Percentiles rank a stretch among this genome's conserved stretches.
These are phyloP conservation scores for Trichophyton mentagrophytes DNA, from an alignment of 2,329 filamentous ascomycete genomes.

Conservation along the genomic window DNA sequence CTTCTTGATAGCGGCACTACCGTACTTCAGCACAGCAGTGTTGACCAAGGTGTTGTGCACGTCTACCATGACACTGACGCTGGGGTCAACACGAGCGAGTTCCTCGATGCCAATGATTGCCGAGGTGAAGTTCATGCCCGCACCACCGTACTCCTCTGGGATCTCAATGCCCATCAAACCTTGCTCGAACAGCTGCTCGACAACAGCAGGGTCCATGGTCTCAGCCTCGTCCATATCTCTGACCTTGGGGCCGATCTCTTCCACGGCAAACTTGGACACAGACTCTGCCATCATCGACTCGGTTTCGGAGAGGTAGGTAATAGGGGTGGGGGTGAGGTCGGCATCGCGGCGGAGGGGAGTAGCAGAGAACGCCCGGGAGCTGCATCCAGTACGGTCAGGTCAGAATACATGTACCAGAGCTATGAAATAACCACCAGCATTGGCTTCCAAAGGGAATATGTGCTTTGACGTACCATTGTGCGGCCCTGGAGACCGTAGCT, in stretches of 20 bases:
- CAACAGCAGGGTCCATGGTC: slow-evolving; percentile 73
- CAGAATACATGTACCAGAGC: background rate
- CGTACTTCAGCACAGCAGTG: slow-evolving; percentile 80
- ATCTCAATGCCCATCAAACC: slow-evolving; percentile 97
- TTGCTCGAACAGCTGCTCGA: slow-evolving; percentile 93
- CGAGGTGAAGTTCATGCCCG: slow-evolving; percentile 96
- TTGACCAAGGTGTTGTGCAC: slow-evolving; percentile 98
- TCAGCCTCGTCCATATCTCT: slow-evolving; percentile 98
- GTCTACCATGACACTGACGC: slow-evolving; percentile 87
- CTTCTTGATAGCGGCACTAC: slow-evolving; percentile 61
- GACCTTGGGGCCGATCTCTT: slow-evolving; percentile 77
- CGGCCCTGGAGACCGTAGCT: slow-evolving; percentile 26
- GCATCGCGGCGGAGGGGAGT: slow-evolving; percentile 44
- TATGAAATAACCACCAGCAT: background rate
- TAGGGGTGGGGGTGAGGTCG: slow-evolving; percentile 76
- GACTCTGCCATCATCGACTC: slow-evolving; percentile 81
- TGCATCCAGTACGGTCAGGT: slow-evolving; percentile 13
- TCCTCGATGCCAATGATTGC: slow-evolving; percentile 97
- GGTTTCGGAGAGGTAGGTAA: slow-evolving; percentile 81
- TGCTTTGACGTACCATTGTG: slow-evolving; percentile 28
- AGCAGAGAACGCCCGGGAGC: slow-evolving; percentile 46
- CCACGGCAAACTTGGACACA: slow-evolving; percentile 80
- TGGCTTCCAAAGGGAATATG: background rate
- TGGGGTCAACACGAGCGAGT: slow-evolving; percentile 83
- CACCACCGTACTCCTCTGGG: slow-evolving; percentile 89